These are phyloP conservation scores for Globisporangium carolinianum DNA, from an alignment of 352 stramenopile species.

Conservation along the genomic window DNA sequence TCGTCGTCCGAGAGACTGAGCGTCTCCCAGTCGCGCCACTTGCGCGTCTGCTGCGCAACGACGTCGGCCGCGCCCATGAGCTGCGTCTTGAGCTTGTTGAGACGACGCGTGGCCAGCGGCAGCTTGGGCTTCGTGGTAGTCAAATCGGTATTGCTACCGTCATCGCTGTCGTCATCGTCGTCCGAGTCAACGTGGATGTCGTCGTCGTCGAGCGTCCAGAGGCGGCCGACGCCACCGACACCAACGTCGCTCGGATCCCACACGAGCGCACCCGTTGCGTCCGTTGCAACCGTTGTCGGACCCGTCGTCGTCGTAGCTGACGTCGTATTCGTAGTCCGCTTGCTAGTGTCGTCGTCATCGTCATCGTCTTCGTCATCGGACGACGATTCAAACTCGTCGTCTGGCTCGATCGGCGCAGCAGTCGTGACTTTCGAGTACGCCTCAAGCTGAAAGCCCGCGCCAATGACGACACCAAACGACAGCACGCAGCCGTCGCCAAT, in stretches of 20 bases:
- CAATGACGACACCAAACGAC: slow-evolving; percentile 79
- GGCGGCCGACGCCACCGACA: slow-evolving; percentile 49
- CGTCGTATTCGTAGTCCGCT: too few species aligned
- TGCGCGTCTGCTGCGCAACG: slow-evolving; percentile 39
- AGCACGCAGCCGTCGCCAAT: slow-evolving; percentile 73
- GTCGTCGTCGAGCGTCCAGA: slow-evolving; percentile 84
- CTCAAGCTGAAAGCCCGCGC: slow-evolving; percentile 53
- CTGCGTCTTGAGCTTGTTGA: slow-evolving; percentile 66
- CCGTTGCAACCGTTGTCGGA: not conserved
- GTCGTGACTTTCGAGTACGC: slow-evolving; percentile 83
- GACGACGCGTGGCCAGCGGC: slow-evolving; percentile 17
- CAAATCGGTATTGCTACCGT: slow-evolving; percentile 26
- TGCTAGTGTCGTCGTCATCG: not conserved
- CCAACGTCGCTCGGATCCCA: slow-evolving; percentile 74
- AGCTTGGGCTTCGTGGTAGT: slow-evolving; percentile 24
- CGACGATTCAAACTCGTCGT: slow-evolving; percentile 74
- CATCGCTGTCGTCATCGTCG: slow-evolving; percentile 40
- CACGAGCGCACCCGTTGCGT: slow-evolving; percentile 16
- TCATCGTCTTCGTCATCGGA: slow-evolving; percentile 38
- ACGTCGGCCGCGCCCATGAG: slow-evolving; percentile 64
- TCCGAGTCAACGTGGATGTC: slow-evolving; percentile 67
- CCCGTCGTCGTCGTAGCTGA: slow-evolving; percentile 13
- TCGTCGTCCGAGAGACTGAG: slow-evolving; percentile 72
- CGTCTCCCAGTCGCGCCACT: slow-evolving; percentile 78
- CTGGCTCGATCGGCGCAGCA: slow-evolving; percentile 32